Percentiles rank a stretch among this genome's conserved stretches.
Conservation (phyloP, 169 alveolate species). For the Eimeria falciformis region DNA sequence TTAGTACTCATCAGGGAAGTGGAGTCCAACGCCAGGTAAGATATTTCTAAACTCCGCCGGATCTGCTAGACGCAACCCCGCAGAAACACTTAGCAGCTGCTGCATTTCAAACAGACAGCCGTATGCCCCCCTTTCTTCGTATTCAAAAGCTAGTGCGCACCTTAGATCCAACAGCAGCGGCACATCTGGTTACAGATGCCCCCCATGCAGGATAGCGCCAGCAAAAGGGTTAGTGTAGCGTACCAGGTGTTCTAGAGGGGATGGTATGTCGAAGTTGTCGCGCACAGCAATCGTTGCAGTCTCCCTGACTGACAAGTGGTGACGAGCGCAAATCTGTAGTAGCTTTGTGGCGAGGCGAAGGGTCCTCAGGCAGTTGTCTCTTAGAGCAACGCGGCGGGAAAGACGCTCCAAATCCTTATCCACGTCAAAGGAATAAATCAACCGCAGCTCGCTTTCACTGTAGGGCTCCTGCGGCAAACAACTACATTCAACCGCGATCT, state of each 20-base stretch:
- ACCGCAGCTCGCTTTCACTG: conserved; percentile 86
- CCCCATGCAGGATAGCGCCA: background rate
- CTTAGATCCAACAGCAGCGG: background rate
- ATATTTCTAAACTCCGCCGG: conserved; percentile 71
- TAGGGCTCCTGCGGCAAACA: conserved; percentile 85
- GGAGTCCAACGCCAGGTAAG: conserved; percentile 74
- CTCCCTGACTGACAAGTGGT: conserved; percentile 90
- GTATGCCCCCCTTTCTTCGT: background rate
- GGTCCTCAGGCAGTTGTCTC: conserved; percentile 93
- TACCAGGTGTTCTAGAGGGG: conserved; percentile 87
- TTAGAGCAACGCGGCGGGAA: conserved; percentile 81
- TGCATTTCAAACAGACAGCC: background rate
- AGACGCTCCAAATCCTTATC: conserved; percentile 93
- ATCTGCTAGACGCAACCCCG: conserved; percentile 38
- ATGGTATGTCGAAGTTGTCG: conserved; percentile 90
- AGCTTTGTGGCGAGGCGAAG: conserved; percentile 92
- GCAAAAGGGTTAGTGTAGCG: background rate
- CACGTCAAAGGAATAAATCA: conserved; percentile 89
- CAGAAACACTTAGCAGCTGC: background rate
- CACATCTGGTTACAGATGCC: too few relatives aligned
- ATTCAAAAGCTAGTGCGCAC: background rate
- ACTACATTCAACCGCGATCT: background rate
- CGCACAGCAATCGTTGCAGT: conserved; percentile 91
- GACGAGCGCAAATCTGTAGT: conserved; percentile 90
- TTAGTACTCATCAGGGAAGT: conserved; percentile 76